Percentiles rank a stretch among this genome's conserved stretches.
phyloP scores from a whole-genome alignment of 352 stramenopile genomes.

The Phytophthora constricta region DNA sequence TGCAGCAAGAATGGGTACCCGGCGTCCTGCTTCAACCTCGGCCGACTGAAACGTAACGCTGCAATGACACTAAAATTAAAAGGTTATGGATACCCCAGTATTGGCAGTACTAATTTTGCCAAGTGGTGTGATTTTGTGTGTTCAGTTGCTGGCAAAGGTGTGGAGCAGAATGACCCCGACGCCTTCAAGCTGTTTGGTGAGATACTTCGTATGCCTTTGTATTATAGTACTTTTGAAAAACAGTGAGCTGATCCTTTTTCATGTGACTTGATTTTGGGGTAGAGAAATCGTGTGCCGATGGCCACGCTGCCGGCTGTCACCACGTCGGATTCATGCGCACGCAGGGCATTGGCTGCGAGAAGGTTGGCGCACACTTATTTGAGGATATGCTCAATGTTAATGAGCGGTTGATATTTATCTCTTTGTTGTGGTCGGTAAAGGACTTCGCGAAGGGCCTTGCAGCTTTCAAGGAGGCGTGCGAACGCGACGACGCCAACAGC shows the following conservation, averaged over 20 bases:
- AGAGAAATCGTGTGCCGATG: conserved; percentile 83
- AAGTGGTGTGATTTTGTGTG: background rate
- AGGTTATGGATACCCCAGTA: no score
- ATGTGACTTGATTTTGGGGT: background rate
- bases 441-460: conserved; percentile 67
- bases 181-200: conserved; percentile 79
- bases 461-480: conserved; percentile 80
- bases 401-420: background rate
- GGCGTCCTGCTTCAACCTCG: conserved; percentile 89
- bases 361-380: conserved; percentile 42
- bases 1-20: conserved; percentile 83
- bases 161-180: conserved; percentile 69
- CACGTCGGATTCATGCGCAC: conserved; percentile 87
- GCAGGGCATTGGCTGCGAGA: conserved; percentile 72
- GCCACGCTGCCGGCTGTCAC: conserved; percentile 80
- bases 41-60: conserved; percentile 73
- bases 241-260: background rate
- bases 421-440: conserved; percentile 30
- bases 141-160: conserved; percentile 81
- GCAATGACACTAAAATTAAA: background rate
- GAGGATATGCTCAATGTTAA: no score
- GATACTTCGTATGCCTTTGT: no score
- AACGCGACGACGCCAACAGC: conserved; percentile 76
- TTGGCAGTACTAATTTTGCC: no score
- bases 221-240: background rate